phyloP scores from a whole-genome alignment of 345 rosid species.

The Mangifera indica region DNA sequence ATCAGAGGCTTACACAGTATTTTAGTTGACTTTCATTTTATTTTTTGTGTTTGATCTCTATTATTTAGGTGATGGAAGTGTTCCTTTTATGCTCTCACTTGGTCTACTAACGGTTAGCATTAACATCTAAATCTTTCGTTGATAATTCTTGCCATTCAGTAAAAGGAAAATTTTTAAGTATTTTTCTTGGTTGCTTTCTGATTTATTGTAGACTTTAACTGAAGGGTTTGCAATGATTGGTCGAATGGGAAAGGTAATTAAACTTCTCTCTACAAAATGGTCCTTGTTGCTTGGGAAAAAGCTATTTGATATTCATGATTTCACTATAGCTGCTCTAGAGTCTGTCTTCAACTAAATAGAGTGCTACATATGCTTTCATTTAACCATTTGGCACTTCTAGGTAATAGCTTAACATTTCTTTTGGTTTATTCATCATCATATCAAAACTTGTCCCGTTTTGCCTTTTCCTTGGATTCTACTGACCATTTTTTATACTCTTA shows the following conservation, averaged over 20 bases:
- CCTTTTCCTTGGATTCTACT: background rate
- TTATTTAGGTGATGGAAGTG: slow-evolving; percentile 76
- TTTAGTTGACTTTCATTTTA: background rate
- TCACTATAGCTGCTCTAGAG: no score
- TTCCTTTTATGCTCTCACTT: slow-evolving; percentile 75
- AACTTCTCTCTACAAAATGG: slow-evolving; percentile 1
- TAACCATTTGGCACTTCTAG: background rate
- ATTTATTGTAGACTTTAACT: slow-evolving; percentile 68
- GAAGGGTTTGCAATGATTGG: slow-evolving; percentile 85
- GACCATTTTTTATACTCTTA: background rate
- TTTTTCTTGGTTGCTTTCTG: background rate
- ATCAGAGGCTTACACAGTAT: background rate
- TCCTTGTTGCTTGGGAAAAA: background rate
- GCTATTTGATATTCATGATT: background rate
- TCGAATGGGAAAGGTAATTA: slow-evolving; percentile 75
- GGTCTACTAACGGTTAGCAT: slow-evolving; percentile 74
- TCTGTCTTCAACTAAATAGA: background rate
- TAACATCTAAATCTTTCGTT: slow-evolving; percentile 20
- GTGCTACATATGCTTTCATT: background rate
- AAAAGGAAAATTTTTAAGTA: background rate
- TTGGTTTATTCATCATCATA: background rate
- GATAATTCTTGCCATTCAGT: slow-evolving; percentile 4
- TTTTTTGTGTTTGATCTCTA: slow-evolving; percentile 20
- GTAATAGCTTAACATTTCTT: slow-evolving; percentile 1
- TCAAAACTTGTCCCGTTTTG: background rate